phyloP scores from a whole-genome alignment of 306 rosid genomes.

The Cucurbita ficifolia region DNA sequence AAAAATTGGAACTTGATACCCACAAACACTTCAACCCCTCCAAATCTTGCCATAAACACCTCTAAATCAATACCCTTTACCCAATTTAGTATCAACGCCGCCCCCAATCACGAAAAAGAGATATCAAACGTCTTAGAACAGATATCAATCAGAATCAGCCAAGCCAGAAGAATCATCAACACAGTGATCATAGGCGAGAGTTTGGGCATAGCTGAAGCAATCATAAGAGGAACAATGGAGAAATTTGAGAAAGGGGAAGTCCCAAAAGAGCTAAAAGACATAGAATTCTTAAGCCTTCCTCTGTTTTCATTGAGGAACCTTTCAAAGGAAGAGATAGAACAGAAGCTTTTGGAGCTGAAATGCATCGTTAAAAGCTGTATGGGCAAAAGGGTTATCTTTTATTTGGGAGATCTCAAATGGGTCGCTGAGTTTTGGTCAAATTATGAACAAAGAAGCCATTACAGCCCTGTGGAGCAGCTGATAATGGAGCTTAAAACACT shows the following conservation, averaged over 20 bases:
- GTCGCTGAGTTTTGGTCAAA: conserved; percentile 60
- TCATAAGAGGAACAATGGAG: conserved; percentile 49
- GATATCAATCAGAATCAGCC: conserved; percentile 27
- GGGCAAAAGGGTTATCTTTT: conserved; percentile 64
- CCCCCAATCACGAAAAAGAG: conserved; percentile 22
- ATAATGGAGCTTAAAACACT: conserved; percentile 59
- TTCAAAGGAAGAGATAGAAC: conserved; percentile 50
- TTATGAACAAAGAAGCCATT: conserved; percentile 27
- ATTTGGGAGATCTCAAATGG: conserved; percentile 73
- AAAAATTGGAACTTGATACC: conserved; percentile 2
- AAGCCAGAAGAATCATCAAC: conserved; percentile 24
- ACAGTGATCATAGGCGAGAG: conserved; percentile 56
- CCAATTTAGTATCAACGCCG: conserved; percentile 8
- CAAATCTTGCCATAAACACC: conserved; percentile 12
- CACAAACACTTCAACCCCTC: not conserved
- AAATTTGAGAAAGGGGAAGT: conserved; percentile 45
- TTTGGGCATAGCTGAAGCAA: conserved; percentile 24
- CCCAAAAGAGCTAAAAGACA: conserved; percentile 28
- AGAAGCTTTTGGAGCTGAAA: conserved; percentile 48
- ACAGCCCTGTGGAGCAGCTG: conserved; percentile 43
- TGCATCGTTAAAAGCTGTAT: conserved; percentile 43
- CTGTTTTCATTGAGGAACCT: conserved; percentile 36
- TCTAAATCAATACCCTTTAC: conserved; percentile 16
- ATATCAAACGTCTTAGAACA: conserved; percentile 43
- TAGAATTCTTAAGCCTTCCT: conserved; percentile 58